A percentile compares a stretch with the other conserved stretches of the same genome.
phyloP scores from a whole-genome alignment of 305 asterid genomes.

The Caryopteris hybrid region DNA sequence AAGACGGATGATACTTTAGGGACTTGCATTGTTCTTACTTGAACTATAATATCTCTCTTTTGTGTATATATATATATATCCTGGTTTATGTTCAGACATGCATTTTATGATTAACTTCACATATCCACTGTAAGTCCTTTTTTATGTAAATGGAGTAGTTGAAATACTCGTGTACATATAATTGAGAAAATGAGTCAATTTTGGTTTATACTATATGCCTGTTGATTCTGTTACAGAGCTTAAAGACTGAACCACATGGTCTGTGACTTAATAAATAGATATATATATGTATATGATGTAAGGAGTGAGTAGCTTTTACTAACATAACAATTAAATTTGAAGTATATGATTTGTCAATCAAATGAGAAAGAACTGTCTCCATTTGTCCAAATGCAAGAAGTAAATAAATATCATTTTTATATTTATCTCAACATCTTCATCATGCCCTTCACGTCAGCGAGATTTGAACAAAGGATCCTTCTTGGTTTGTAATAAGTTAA shows the following conservation, averaged over 20 bases:
- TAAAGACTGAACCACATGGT: background rate
- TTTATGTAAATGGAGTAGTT: constrained; percentile 2
- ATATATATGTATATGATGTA: too few relatives aligned
- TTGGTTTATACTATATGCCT: background rate
- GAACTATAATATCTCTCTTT: background rate
- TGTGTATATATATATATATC: background rate
- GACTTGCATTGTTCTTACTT: constrained; percentile 9
- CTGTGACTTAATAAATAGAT: background rate
- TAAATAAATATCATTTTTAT: too few relatives aligned
- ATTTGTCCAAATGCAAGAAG: too few relatives aligned
- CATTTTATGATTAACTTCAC: constrained; percentile 9
- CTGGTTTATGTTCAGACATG: background rate
- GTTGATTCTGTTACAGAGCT: background rate
- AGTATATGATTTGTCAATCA: too few relatives aligned
- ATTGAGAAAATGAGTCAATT: constrained; percentile 2
- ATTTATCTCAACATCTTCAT: too few relatives aligned
- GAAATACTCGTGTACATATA: background rate
- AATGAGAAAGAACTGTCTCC: too few relatives aligned
- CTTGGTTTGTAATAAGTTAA: too few relatives aligned
- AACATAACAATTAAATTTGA: too few relatives aligned
- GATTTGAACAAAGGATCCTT: too few relatives aligned
- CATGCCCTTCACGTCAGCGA: too few relatives aligned
- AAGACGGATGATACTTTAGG: background rate
- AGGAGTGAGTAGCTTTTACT: too few relatives aligned
- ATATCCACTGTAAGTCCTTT: background rate